Evolutionary conservation across 495 filamentous ascomycete species (phyloP).

Genomic region (Aspergillus haitiensis): DNA sequence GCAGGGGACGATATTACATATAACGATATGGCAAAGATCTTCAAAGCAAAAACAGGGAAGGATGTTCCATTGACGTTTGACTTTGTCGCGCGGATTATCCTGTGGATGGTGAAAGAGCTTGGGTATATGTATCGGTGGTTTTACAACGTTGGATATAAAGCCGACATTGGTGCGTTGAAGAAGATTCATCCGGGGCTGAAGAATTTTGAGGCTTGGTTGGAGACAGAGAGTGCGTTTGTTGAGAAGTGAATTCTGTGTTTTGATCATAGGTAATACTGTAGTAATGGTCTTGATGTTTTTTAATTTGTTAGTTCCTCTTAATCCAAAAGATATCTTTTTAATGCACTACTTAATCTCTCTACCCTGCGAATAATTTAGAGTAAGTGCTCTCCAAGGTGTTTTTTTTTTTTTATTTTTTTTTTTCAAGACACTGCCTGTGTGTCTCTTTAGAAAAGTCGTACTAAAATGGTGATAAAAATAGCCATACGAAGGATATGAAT

Average conservation of each 20-base stretch:
- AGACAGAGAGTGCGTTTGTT: constrained; percentile 53
- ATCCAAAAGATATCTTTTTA: too few species aligned
- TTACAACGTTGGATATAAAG: constrained; percentile 58
- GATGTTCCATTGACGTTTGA: constrained; percentile 52
- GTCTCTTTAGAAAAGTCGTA: neutral
- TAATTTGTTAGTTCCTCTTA: too few species aligned
- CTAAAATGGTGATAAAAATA: too few species aligned
- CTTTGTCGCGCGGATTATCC: constrained; percentile 36
- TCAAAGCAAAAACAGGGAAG: constrained; percentile 49
- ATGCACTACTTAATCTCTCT: too few species aligned
- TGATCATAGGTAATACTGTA: neutral
- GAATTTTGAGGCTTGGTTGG: constrained; percentile 61
- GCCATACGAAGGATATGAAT: neutral
- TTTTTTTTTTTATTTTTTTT: too few species aligned
- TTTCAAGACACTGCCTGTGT: too few species aligned
- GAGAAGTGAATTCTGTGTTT: neutral
- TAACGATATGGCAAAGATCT: constrained; percentile 48
- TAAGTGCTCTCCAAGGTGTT: too few species aligned
- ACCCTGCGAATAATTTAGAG: too few species aligned
- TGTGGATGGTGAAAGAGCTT: constrained; percentile 54
- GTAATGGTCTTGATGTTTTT: neutral
- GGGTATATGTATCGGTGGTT: constrained; percentile 66
- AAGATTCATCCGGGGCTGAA: constrained; percentile 53
- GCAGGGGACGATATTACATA: constrained; percentile 62
- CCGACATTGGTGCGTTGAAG: constrained; percentile 55